phyloP scores from a whole-genome alignment of 1,139 yeast species.

The Yamadazyma kanchanaburiensis region DNA sequence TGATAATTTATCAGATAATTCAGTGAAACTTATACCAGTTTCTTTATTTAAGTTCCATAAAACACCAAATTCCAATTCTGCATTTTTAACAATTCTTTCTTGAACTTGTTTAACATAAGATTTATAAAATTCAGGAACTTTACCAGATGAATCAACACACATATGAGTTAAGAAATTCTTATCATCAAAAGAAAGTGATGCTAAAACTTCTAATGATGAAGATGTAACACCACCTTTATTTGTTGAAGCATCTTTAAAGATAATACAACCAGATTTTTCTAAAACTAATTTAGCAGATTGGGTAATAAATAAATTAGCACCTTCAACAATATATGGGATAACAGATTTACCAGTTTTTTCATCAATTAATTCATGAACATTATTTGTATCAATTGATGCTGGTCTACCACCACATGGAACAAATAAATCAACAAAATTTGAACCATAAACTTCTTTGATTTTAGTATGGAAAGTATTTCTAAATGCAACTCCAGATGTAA shows the following conservation, averaged over 20 bases:
- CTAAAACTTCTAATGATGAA: constrained; percentile 90
- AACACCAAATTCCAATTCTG: constrained; percentile 79
- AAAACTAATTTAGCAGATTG: constrained; percentile 87
- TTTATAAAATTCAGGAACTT: constrained; percentile 71
- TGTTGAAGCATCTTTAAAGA: constrained; percentile 95
- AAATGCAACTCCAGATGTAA: constrained; percentile 86
- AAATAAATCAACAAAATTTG: constrained; percentile 67
- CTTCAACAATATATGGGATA: constrained; percentile 91
- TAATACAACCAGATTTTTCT: constrained; percentile 81
- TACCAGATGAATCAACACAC: constrained; percentile 62
- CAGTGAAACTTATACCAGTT: constrained; percentile 71
- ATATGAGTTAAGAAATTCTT: constrained; percentile 69
- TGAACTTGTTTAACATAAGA: constrained; percentile 84
- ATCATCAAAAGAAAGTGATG: constrained; percentile 90
- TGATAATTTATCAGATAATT: constrained; percentile 81
- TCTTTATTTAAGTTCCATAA: constrained; percentile 74
- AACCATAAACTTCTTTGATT: constrained; percentile 60
- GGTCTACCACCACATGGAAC: constrained; percentile 99
- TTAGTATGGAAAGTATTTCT: constrained; percentile 88
- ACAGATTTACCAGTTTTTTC: constrained; percentile 70
- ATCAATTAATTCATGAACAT: constrained; percentile 71
- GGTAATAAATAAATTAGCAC: constrained; percentile 93
- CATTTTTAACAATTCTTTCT: constrained; percentile 68
- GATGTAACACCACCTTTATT: constrained; percentile 99
- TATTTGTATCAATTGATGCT: constrained; percentile 87